Evolutionary conservation across 179 eudicot species (phyloP).

Genomic region (Beta corolliflora): DNA sequence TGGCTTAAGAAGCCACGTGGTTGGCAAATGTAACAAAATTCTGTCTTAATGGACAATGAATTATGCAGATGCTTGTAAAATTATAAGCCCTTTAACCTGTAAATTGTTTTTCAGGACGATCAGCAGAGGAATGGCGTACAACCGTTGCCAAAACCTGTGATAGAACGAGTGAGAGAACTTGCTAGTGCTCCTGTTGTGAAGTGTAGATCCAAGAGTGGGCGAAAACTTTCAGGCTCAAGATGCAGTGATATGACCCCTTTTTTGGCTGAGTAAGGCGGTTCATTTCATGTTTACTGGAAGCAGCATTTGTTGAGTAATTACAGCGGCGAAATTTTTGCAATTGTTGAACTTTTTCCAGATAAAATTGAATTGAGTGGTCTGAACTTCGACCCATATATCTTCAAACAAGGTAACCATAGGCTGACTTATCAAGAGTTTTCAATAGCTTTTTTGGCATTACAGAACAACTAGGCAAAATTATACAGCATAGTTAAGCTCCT

Average conservation of each 20-base stretch:
- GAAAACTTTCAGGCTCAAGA: not conserved
- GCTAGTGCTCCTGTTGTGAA: not conserved
- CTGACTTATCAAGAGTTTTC: not conserved
- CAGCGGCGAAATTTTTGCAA: not conserved
- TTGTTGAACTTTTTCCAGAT: not conserved
- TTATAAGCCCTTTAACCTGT: not conserved
- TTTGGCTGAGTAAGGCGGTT: not conserved
- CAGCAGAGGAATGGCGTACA: constrained; percentile 18
- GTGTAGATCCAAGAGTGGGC: not conserved
- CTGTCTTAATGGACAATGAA: not conserved
- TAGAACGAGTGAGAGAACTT: constrained; percentile 28
- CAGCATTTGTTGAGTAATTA: not conserved
- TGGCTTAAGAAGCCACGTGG: not conserved
- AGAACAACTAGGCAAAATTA: not conserved
- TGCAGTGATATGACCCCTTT: not conserved
- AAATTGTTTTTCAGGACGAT: constrained; percentile 9
- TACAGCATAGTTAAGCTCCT: constrained; percentile 2
- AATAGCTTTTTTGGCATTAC: not conserved
- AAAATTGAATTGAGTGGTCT: constrained; percentile 5
- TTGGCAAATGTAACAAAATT: constrained; percentile 1
- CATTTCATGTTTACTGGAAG: not conserved
- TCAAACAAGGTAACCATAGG: not conserved
- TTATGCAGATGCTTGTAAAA: not conserved
- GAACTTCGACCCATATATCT: not conserved
- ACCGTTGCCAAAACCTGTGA: constrained; percentile 19